Evolutionary conservation across 768 basidiomycete genomes (phyloP).

Genomic region (Mycena epipterygia): DNA sequence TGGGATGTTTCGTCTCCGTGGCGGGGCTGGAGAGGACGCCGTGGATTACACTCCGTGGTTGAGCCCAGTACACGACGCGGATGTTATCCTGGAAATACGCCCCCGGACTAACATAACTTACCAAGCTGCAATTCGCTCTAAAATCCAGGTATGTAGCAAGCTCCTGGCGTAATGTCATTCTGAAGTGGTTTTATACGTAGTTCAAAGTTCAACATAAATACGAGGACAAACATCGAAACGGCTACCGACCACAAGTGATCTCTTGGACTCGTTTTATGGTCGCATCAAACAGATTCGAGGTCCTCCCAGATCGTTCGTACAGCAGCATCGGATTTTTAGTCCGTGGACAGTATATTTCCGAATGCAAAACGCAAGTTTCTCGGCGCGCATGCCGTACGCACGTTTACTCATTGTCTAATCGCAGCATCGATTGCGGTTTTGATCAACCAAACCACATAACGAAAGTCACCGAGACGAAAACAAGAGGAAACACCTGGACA

Average conservation of each 20-base stretch:
- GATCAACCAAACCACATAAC: neutral
- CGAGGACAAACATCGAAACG: neutral
- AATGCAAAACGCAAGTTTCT: neutral
- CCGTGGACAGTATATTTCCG: neutral
- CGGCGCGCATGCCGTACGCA: too few relatives aligned
- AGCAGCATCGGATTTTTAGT: neutral
- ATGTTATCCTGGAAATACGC: neutral
- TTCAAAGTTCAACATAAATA: neutral
- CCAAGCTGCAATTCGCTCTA: neutral
- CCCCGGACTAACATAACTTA: neutral
- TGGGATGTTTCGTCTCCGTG: neutral
- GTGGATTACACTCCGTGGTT: neutral
- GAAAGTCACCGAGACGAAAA: neutral
- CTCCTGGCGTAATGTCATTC: neutral
- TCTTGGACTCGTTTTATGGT: neutral
- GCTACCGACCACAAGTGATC: neutral
- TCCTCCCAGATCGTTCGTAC: neutral
- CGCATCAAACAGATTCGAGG: neutral
- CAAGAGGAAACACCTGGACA: neutral
- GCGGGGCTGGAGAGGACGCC: neutral
- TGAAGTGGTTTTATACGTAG: neutral
- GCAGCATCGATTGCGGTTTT: conserved; percentile 1
- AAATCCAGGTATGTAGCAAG: neutral
- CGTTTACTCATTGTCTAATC: neutral
- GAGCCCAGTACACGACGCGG: neutral